phyloP scores from a whole-genome alignment of 495 filamentous ascomycete species.

The Tuber indicum region DNA sequence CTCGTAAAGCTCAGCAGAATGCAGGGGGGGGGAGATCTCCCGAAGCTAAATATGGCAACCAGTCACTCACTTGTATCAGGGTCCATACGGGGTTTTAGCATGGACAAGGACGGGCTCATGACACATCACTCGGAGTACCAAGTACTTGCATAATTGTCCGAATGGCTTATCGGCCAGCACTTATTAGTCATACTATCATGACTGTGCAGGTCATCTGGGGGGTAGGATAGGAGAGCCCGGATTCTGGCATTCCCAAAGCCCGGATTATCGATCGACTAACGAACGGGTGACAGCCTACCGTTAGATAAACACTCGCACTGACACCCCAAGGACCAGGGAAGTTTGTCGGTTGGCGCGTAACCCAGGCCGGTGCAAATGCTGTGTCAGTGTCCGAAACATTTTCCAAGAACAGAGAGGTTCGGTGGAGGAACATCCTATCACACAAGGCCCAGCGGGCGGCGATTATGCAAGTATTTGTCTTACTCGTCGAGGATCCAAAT shows the following conservation, averaged over 20 bases:
- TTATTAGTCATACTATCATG: neutral
- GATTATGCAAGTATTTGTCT: neutral
- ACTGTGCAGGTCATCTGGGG: neutral
- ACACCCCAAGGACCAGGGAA: neutral
- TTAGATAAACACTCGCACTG: neutral
- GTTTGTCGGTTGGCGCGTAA: neutral
- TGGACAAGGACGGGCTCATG: slow-evolving; percentile 29
- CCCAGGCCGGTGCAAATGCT: neutral
- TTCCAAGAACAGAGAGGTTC: neutral
- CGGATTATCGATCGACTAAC: neutral
- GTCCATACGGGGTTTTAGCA: neutral
- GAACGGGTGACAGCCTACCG: neutral
- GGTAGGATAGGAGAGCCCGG: neutral
- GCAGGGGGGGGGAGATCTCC: neutral
- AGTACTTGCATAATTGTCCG: neutral
- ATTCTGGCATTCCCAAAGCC: neutral
- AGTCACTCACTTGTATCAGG: neutral
- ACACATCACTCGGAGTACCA: slow-evolving; percentile 23
- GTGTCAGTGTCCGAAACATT: neutral
- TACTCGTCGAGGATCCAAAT: neutral
- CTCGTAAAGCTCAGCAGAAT: neutral
- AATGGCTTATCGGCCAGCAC: neutral
- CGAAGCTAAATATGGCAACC: neutral
- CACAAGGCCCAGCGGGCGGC: neutral
- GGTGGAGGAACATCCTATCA: neutral